Conservation (phyloP, 106 monocot genomes). For the Amphibolis antarctica region DNA sequence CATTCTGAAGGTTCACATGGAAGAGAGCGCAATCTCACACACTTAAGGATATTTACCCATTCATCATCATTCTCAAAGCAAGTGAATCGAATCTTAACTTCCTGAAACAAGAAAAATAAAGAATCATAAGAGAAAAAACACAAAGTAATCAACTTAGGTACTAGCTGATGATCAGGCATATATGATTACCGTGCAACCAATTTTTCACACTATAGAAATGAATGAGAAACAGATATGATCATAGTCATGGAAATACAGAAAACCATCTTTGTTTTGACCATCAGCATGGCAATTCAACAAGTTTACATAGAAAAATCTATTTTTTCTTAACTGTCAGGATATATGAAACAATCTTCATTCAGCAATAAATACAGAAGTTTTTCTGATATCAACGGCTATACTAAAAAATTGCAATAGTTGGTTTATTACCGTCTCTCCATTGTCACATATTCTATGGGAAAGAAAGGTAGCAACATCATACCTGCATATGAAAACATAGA, state of each 20-base stretch:
- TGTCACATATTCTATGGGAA: conserved; percentile 68
- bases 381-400: background rate
- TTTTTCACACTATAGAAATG: too few relatives aligned
- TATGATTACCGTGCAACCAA: too few relatives aligned
- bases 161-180: too few relatives aligned
- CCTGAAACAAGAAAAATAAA: conserved; percentile 1
- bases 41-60: conserved; percentile 6
- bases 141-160: too few relatives aligned
- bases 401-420: background rate
- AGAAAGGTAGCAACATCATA: conserved; percentile 89
- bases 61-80: conserved; percentile 9
- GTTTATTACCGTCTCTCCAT: conserved; percentile 60
- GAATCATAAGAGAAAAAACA: background rate
- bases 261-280: too few relatives aligned
- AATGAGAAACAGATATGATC: too few relatives aligned
- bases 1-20: conserved; percentile 14
- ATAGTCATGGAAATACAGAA: too few relatives aligned
- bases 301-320: too few relatives aligned
- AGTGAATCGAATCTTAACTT: conserved; percentile 7
- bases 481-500: conserved; percentile 30
- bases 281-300: too few relatives aligned
- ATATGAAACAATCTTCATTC: background rate
- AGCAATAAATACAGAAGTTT: background rate
- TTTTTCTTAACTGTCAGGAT: too few relatives aligned
- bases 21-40: conserved; percentile 13